Percentiles rank a stretch among this genome's conserved stretches.
These are phyloP conservation scores for Tulasnella sp. DNA, from an alignment of 768 basidiomycete species.

Conservation along the genomic window DNA sequence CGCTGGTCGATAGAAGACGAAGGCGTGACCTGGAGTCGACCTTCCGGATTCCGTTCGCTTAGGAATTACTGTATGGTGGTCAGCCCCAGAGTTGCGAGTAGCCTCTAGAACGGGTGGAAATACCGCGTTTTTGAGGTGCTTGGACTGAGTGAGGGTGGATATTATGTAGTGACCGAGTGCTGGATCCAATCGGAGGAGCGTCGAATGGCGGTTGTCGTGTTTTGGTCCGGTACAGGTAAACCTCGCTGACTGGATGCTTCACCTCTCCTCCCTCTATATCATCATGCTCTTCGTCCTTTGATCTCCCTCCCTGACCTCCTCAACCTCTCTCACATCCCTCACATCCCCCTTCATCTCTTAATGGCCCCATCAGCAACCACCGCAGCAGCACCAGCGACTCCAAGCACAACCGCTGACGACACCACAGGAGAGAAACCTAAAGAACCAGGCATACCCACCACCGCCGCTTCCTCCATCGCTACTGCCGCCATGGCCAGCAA, in stretches of 20 bases:
- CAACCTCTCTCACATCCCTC: conserved; percentile 3
- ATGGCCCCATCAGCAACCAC: neutral
- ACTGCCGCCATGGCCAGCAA: neutral
- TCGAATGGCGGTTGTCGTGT: neutral
- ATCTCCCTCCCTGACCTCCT: neutral
- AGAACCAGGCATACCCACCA: conserved; percentile 23
- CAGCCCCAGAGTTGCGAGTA: conserved; percentile 6
- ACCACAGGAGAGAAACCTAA: conserved; percentile 27
- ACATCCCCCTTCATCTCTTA: conserved; percentile 9
- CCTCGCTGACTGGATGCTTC: neutral
- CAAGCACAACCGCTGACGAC: conserved; percentile 16
- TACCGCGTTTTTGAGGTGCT: conserved; percentile 21
- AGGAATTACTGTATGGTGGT: neutral
- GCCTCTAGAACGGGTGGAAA: conserved; percentile 18
- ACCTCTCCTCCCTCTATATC: conserved; percentile 8
- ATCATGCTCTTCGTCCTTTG: conserved; percentile 15
- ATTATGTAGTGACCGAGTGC: neutral
- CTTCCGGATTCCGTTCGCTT: conserved; percentile 21
- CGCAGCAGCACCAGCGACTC: neutral
- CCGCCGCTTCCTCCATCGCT: neutral
- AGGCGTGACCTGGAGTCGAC: conserved; percentile 15
- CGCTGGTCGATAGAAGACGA: conserved; percentile 15
- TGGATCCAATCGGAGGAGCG: conserved; percentile 14
- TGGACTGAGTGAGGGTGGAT: neutral
- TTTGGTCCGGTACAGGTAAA: neutral